Evolutionary conservation across 805 yeast genomes (phyloP).

Genomic region (Saccharomycopsis capsularis): DNA sequence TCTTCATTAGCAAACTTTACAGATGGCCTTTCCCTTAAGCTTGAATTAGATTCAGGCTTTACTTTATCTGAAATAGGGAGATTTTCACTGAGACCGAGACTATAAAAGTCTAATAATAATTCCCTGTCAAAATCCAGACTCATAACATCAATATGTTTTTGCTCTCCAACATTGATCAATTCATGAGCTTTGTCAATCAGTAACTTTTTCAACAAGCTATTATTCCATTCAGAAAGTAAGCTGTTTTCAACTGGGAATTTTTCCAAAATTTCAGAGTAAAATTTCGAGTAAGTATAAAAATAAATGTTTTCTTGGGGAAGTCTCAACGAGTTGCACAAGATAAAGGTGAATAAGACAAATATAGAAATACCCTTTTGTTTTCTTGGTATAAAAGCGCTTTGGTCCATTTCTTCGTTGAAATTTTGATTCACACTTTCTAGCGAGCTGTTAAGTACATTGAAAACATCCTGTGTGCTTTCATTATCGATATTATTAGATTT

Average conservation of each 20-base stretch:
- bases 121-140: background rate
- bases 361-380: background rate
- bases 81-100: background rate
- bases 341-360: background rate
- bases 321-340: conserved; percentile 3
- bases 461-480: too few relatives aligned
- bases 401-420: background rate
- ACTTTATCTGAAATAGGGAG: too few relatives aligned
- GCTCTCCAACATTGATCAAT: background rate
- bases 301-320: background rate
- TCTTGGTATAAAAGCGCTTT: background rate
- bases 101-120: conserved; percentile 5
- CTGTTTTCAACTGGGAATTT: background rate
- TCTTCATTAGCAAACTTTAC: conserved; percentile 2
- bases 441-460: too few relatives aligned
- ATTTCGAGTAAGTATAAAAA: conserved; percentile 6
- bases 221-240: background rate
- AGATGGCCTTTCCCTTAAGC: too few relatives aligned
- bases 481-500: background rate
- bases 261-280: conserved; percentile 14
- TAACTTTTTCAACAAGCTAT: background rate
- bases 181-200: conserved; percentile 2
- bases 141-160: background rate
- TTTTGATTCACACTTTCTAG: too few relatives aligned
- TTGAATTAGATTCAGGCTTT: too few relatives aligned